Evolutionary conservation across 441 rosid species (phyloP).

Genomic region (Eutrema salsugineum): DNA sequence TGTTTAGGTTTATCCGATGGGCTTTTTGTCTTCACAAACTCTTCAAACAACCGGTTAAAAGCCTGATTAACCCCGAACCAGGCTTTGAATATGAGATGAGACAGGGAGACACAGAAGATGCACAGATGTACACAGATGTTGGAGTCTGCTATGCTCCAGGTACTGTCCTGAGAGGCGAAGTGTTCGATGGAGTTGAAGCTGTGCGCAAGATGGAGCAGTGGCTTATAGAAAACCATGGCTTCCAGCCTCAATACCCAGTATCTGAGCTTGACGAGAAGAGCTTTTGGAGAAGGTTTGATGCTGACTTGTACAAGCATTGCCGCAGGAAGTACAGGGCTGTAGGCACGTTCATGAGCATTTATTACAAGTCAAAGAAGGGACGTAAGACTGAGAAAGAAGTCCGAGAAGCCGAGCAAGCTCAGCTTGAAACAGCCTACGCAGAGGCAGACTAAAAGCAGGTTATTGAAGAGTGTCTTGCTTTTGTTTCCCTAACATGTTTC

Average conservation of each 20-base stretch:
- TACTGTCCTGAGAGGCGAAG: conserved; percentile 82
- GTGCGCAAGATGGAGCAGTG: conserved; percentile 78
- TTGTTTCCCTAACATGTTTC: neutral
- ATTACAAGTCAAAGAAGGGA: conserved; percentile 91
- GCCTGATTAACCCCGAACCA: conserved; percentile 78
- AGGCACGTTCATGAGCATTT: conserved; percentile 88
- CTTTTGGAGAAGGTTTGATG: conserved; percentile 96
- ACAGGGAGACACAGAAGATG: conserved; percentile 76
- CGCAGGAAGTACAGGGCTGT: conserved; percentile 76
- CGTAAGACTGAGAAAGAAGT: conserved; percentile 95
- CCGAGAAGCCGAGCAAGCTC: conserved; percentile 81
- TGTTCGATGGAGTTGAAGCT: conserved; percentile 69
- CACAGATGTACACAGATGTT: conserved; percentile 88
- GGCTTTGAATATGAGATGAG: conserved; percentile 70
- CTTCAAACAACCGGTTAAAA: conserved; percentile 73
- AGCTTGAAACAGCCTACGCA: conserved; percentile 42
- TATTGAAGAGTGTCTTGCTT: neutral
- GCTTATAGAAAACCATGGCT: conserved; percentile 81
- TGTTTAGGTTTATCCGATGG: conserved; percentile 74
- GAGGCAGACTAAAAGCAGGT: conserved; percentile 3
- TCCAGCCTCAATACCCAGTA: conserved; percentile 86
- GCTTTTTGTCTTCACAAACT: conserved; percentile 84
- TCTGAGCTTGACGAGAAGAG: conserved; percentile 80
- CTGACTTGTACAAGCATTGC: conserved; percentile 61
- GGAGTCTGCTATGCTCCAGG: conserved; percentile 88